Percentiles rank a stretch among this genome's conserved stretches.
Evolutionary conservation across 768 basidiomycete species (phyloP).

Genomic region (Tulasnella sp.): DNA sequence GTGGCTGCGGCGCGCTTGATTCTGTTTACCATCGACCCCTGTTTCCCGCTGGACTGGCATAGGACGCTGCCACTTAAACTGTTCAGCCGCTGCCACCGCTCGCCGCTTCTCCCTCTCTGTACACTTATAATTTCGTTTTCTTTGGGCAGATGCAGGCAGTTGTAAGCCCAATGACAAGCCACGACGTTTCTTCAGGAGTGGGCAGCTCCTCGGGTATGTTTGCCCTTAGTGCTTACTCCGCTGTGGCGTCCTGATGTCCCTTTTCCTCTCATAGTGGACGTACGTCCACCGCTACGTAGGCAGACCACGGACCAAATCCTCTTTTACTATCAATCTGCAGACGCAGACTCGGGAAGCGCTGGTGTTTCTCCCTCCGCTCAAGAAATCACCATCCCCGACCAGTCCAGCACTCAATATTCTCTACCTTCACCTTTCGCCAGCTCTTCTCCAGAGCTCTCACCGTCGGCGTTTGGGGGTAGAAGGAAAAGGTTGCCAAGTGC

Average conservation of each 20-base stretch:
- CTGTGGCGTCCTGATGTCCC: slow-evolving; percentile 3
- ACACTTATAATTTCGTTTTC: neutral
- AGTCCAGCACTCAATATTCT: slow-evolving; percentile 20
- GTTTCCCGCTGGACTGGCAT: neutral
- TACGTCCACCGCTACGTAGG: neutral
- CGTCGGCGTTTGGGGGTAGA: neutral
- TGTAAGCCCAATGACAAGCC: neutral
- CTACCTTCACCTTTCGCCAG: neutral
- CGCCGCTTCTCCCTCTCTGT: neutral
- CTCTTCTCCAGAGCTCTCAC: neutral
- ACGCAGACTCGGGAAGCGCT: slow-evolving; percentile 12
- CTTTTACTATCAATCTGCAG: slow-evolving; percentile 26
- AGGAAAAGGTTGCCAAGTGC: neutral
- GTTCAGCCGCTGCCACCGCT: neutral
- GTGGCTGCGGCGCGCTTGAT: slow-evolving; percentile 3
- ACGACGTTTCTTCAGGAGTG: neutral
- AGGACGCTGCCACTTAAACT: neutral
- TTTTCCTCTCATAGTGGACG: slow-evolving; percentile 1
- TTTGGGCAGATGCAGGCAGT: neutral
- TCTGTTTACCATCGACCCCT: neutral
- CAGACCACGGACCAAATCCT: slow-evolving; percentile 25
- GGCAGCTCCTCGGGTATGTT: neutral
- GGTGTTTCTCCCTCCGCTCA: neutral
- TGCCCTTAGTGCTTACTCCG: neutral
- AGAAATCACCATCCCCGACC: slow-evolving; percentile 1